Percentiles rank a stretch among this genome's conserved stretches.
Conservation (phyloP, 2,329 filamentous ascomycete genomes). For the Elsinoe australis region DNA sequence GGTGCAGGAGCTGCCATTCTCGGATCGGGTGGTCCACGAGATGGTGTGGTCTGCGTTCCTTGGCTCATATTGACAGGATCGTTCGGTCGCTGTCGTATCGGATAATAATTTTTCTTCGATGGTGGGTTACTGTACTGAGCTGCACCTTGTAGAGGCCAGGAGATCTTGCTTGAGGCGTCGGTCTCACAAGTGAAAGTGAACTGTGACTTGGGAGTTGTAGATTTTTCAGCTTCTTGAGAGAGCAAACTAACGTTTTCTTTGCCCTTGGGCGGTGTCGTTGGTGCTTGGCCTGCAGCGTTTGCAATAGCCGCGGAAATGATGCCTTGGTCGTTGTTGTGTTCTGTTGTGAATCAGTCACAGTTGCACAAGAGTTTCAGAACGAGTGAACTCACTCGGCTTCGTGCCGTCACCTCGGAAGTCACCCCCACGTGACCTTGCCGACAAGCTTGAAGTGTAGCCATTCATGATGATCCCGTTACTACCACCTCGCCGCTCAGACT, state of each 20-base stretch:
- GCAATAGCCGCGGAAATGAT: constrained; percentile 92
- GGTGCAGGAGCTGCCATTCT: constrained; percentile 20
- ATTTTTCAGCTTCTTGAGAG: constrained; percentile 58
- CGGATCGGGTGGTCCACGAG: constrained; percentile 18
- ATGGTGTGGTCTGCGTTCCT: constrained; percentile 28
- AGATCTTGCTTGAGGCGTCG: constrained; percentile 70
- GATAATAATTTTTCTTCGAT: constrained; percentile 16
- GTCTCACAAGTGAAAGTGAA: constrained; percentile 97
- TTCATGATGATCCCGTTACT: constrained; percentile 38
- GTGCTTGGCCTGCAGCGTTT: constrained; percentile 65
- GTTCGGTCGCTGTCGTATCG: constrained; percentile 13
- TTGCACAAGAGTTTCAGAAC: background rate
- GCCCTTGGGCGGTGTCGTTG: constrained; percentile 49
- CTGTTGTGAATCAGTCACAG: constrained; percentile 4
- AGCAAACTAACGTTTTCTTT: constrained; percentile 74
- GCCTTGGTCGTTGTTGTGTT: constrained; percentile 37
- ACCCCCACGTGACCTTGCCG: constrained; percentile 27
- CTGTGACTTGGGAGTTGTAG: constrained; percentile 67
- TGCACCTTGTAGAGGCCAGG: constrained; percentile 58
- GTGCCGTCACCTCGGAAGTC: constrained; percentile 22
- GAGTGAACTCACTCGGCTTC: constrained; percentile 17
- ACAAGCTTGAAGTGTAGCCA: constrained; percentile 35
- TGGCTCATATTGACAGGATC: constrained; percentile 18
- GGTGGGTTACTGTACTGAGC: constrained; percentile 18
- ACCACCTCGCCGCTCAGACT: constrained; percentile 35